Evolutionary conservation across 306 rosid species (phyloP), one percentile per base, ranked within the genome.

Genomic region (Prunus dulcis): DNA sequence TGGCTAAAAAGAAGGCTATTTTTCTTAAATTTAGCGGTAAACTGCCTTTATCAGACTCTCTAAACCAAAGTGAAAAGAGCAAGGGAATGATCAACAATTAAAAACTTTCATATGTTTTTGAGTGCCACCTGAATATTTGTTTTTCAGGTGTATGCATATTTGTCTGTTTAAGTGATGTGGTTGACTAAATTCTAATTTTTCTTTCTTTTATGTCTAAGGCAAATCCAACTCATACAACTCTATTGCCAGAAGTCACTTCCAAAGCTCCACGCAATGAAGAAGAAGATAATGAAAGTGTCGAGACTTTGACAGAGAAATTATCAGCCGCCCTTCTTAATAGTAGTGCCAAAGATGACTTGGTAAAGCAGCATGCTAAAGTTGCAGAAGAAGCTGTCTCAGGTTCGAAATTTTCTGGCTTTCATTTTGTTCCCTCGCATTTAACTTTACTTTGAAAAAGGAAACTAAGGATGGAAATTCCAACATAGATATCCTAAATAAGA

Each of bases 301-400:
- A 87, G 86, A 77, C 72, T 75, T 81, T 92, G 64, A 80, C 65
- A 19, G 88, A 90, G 45, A 87, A 88, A 51, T 67, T 90, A 72
- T 88, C 89, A 5, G 82, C 91, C 32, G 96, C 97, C 81, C 86
- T 92, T 74, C 86, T 74, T 13, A 79, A 73, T 60, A 66, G 91
- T 69, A 87, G 85, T 77, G 91, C 86, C 83, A 92, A 90, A 82
- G 97, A 92, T 71, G 91, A 90, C 58, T 76, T 83, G 80, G 93
- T 90, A 52, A 85, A 87, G 76, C 96, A 92, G 87, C 96, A 92
- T 80, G 80, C 96, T 69, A 88, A 88, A 84, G 96, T 92, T 66
- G 89, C 97, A 38, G 97, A 90, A 84, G 97, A 92, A 85, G 97
- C 97, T 69, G 91, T 92, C 63, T 67, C 90, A 73, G 96, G 97